phyloP scores from a whole-genome alignment of 2,329 filamentous ascomycete genomes.

The Colletotrichum limetticola region DNA sequence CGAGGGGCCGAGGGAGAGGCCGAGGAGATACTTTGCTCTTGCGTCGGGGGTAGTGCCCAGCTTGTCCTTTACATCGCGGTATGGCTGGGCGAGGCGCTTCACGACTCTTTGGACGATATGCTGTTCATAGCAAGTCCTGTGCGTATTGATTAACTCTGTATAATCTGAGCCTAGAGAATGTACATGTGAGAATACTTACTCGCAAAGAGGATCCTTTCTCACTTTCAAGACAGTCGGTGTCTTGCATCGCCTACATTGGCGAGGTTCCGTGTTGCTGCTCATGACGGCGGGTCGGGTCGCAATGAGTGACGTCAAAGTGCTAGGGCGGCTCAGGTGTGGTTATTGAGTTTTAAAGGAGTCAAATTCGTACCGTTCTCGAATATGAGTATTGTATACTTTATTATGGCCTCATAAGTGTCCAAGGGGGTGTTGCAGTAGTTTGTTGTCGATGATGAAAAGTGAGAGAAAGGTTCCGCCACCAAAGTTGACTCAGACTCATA shows the following conservation, averaged over 20 bases:
- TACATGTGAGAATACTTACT: constrained; percentile 34
- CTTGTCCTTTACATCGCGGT: constrained; percentile 54
- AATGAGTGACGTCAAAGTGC: neutral
- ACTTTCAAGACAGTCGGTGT: constrained; percentile 35
- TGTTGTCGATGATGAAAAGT: neutral
- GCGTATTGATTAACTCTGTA: neutral
- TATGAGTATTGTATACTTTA: too few species aligned
- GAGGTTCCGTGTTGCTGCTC: constrained; percentile 17
- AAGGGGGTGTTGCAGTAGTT: neutral
- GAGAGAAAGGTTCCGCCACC: constrained; percentile 14
- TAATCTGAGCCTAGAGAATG: constrained; percentile 6
- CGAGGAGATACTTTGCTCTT: constrained; percentile 72
- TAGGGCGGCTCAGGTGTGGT: neutral
- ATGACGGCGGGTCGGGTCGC: constrained; percentile 11
- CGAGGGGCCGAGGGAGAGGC: constrained; percentile 84
- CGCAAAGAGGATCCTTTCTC: constrained; percentile 41
- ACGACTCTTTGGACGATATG: constrained; percentile 84
- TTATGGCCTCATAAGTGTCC: neutral
- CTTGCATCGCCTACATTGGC: constrained; percentile 39
- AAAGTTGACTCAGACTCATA: constrained; percentile 21
- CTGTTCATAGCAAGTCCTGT: constrained; percentile 75
- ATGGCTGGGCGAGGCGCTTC: constrained; percentile 72
- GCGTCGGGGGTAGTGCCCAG: constrained; percentile 31
- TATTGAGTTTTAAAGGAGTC: neutral
- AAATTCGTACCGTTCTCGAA: neutral